Base-by-base conservation (phyloP, 306 rosid species). In the Castanospermum australe region DNA sequence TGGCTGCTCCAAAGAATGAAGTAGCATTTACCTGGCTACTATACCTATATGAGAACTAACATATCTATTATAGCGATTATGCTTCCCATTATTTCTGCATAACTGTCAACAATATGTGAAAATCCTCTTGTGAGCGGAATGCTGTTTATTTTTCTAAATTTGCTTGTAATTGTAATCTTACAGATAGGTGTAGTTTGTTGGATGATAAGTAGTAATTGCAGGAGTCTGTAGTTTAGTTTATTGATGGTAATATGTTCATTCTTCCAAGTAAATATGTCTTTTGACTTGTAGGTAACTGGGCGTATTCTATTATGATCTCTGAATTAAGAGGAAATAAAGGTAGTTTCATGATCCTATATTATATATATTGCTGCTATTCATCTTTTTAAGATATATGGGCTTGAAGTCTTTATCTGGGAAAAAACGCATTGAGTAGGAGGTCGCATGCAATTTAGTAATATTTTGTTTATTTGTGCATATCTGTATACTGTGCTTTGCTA, bases 261-360 rank as follows among this genome's bases (percentile, higher is more conserved):
- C 93, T 96, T 96, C 97, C 98, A 93, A 96, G 93, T 96, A 93
- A 93, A 93, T 87, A 91, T 91, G 84, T 92, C 94, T 93, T 96
- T 90, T 96, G 94, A 88, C 93, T 91, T 95, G 99, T 95, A 95
- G 99, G 99, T 95, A 88, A 81, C 98, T 90, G 92, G 99, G 78
- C 91, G 97, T 96, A 89, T 95, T 87, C 98, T 94, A 89, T 82
- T 87, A 91, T 91, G 99, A 91, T 95, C 99, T 91, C 99, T 96
- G 99, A 96, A 93, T 88, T 91, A 93, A 86, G 99, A 93, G 90
- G 99, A 93, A 84, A 87, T 93, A 88, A 93, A 96, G 99, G 99
- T 96, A 96, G 98, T 87, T 93, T 89, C 99, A 89, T 71, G 86
- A 91, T 84, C 98, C 93, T 89, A 85, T 84, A 84, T 84, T 87